Base-by-base conservation (phyloP, 2,329 filamentous ascomycete species). In the Alternaria burnsii region DNA sequence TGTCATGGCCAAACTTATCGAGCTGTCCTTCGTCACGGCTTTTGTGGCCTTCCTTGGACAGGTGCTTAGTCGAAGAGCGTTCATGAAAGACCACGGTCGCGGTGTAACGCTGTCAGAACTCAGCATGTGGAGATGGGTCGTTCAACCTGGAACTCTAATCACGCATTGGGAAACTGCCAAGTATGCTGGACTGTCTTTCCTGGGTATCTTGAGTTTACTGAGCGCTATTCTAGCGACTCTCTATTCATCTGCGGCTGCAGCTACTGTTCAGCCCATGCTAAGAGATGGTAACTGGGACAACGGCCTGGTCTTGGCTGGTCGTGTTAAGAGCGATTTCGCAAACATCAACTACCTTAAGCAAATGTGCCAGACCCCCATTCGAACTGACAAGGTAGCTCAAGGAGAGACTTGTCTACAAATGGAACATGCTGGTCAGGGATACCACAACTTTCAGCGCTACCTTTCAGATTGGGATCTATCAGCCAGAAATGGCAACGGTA, bases 1-100 rank as follows among this genome's bases (percentile, higher is more conserved):
- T 0, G 77, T 92, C 3, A 80, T 92, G 36, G 90, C 91, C 8
- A 94, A 94, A 77, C 86, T 89, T 0, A 91, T 94, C 48, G 92
- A 94, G 77, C 73, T 94, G 65, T 88, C 89, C 0, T 94, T 93
- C 70, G 90, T 92, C 4, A 92, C 91, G 0, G 88, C 92, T 0
- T 91, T 92, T 61, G 89, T 94, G 1, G 86, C 89, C 0, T 91
- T 91, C 55, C 74, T 94, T 0, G 92, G 92, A 0, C 92, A 95
- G 73, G 85, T 91, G 0, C 78, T 94, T 16, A 92, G 87, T n/a
- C 84, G 90, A 20, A 82, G 89, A 55, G 89, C 91, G 0, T 85
- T 92, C 56, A 83, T 84, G 24, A 85, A 83, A 55, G 81, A 83
- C 9, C 66, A 74, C 9, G 85, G 87, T 0, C 79, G 81, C 3